phyloP scores from a whole-genome alignment of 441 rosid species.

The Biscutella auriculata region DNA sequence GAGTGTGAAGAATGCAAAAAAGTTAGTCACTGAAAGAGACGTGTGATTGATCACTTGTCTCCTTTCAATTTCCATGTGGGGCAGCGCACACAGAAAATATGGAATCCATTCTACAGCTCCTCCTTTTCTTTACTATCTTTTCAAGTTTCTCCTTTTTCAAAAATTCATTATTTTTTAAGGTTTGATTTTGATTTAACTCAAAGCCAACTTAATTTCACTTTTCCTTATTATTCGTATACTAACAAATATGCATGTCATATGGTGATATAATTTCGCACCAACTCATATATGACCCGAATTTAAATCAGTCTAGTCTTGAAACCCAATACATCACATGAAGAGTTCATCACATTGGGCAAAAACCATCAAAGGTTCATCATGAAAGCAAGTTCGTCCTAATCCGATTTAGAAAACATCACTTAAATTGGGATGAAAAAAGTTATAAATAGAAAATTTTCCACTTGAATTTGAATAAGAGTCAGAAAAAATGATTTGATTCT shows the following conservation, averaged over 20 bases:
- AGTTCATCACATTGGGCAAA: too few relatives aligned
- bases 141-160: constrained; percentile 20
- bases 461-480: too few relatives aligned
- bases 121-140: constrained; percentile 46
- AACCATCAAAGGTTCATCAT: too few relatives aligned
- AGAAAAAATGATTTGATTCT: too few relatives aligned
- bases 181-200: neutral
- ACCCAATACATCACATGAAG: too few relatives aligned
- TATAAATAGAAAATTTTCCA: too few relatives aligned
- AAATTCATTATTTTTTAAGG: neutral
- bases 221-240: neutral
- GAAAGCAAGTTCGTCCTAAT: too few relatives aligned
- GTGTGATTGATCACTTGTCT: constrained; percentile 41
- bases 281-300: too few relatives aligned
- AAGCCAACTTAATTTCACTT: neutral
- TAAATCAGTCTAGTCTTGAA: too few relatives aligned
- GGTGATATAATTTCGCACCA: too few relatives aligned
- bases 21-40: constrained; percentile 37
- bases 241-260: neutral
- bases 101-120: constrained; percentile 34
- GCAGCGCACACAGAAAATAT: constrained; percentile 74
- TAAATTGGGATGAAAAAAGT: too few relatives aligned
- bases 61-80: constrained; percentile 54
- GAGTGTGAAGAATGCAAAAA: constrained; percentile 17
- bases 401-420: too few relatives aligned